Evolutionary conservation across 2,329 filamentous ascomycete species (phyloP).

Genomic region (Pseudocercospora cruenta): DNA sequence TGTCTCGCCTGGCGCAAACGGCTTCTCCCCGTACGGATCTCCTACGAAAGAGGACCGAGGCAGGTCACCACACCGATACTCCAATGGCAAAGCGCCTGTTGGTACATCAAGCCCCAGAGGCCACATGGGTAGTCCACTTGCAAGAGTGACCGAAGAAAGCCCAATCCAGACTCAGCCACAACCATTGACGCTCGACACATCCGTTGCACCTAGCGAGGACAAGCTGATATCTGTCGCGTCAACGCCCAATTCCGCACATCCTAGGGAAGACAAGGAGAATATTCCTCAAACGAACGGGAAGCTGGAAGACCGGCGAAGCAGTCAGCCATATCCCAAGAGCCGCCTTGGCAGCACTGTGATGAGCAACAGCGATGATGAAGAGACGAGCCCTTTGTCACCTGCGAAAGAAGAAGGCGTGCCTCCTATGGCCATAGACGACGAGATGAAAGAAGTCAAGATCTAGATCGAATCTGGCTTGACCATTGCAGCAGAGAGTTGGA

Average conservation of each 20-base stretch:
- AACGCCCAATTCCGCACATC: slow-evolving; percentile 23
- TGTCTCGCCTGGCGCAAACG: slow-evolving; percentile 51
- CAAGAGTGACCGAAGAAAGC: slow-evolving; percentile 72
- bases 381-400: slow-evolving; percentile 23
- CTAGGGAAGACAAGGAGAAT: slow-evolving; percentile 40
- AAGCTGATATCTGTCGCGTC: slow-evolving; percentile 43
- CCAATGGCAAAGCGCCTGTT: slow-evolving; percentile 61
- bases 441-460: slow-evolving; percentile 56
- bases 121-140: slow-evolving; percentile 72
- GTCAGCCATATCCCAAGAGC: slow-evolving; percentile 24
- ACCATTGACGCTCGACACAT: slow-evolving; percentile 43
- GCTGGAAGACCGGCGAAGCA: slow-evolving; percentile 25
- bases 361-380: slow-evolving; percentile 27
- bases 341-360: slow-evolving; percentile 28
- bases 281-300: slow-evolving; percentile 32
- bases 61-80: slow-evolving; percentile 69
- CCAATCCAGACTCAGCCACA: slow-evolving; percentile 35
- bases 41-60: slow-evolving; percentile 65
- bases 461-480: slow-evolving; percentile 15
- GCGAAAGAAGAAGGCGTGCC: slow-evolving; percentile 25
- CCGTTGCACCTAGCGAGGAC: slow-evolving; percentile 32
- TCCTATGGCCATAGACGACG: slow-evolving; percentile 34
- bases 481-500: background rate
- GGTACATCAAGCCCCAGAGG: slow-evolving; percentile 66
- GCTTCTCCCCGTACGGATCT: slow-evolving; percentile 67